phyloP scores from a whole-genome alignment of 2,329 filamentous ascomycete genomes.

The Xylariomycetidae sp. region DNA sequence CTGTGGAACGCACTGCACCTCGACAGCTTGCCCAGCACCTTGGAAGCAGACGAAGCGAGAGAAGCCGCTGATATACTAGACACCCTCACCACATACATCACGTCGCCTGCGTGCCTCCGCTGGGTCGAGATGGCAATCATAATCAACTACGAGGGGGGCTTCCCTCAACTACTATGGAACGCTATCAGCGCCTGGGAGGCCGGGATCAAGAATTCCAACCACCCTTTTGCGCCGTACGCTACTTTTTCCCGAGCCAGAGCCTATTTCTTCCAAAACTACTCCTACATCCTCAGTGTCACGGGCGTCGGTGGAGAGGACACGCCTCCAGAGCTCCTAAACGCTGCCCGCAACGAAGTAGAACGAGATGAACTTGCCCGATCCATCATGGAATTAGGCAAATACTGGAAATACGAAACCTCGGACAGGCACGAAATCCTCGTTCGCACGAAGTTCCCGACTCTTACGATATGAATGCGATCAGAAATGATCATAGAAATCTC shows the following conservation, averaged over 20 bases:
- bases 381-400: too few relatives aligned
- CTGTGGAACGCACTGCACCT: conserved; percentile 9
- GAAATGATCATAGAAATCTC: too few relatives aligned
- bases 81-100: conserved; percentile 8
- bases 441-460: too few relatives aligned
- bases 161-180: conserved; percentile 10
- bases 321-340: conserved; percentile 8
- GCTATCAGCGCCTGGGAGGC: conserved; percentile 8
- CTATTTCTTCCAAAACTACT: conserved; percentile 8
- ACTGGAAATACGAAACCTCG: too few relatives aligned
- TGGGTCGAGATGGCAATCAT: conserved; percentile 11
- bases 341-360: too few relatives aligned
- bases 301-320: conserved; percentile 4
- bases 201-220: conserved; percentile 1
- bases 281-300: conserved; percentile 5
- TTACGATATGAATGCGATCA: too few relatives aligned
- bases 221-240: conserved; percentile 5
- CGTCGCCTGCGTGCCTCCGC: conserved; percentile 6
- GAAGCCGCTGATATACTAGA: background rate
- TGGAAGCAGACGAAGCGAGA: conserved; percentile 4
- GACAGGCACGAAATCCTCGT: too few relatives aligned
- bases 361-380: too few relatives aligned
- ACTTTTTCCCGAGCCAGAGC: conserved; percentile 6
- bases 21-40: conserved; percentile 1
- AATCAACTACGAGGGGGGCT: conserved; percentile 9